Percentiles rank a stretch among this genome's conserved stretches.
Evolutionary conservation across 2,329 filamentous ascomycete species (phyloP).

Genomic region (Ophiostoma triangulosporum): DNA sequence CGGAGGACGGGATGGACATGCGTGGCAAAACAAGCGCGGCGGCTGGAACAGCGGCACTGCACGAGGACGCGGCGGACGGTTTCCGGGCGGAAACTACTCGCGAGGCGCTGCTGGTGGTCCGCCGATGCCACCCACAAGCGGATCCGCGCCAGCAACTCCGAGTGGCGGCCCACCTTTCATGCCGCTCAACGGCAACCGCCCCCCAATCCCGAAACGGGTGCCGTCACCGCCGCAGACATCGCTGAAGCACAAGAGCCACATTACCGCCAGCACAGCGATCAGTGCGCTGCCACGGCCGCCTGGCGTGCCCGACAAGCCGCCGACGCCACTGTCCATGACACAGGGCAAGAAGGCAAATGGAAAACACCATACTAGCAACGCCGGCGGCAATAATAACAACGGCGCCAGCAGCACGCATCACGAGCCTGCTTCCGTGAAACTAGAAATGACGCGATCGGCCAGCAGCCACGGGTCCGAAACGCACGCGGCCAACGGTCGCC

Average conservation of each 20-base stretch:
- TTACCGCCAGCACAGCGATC: not conserved
- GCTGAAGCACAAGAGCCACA: not conserved
- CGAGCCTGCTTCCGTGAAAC: not conserved
- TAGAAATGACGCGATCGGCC: not conserved
- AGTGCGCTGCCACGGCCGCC: conserved; percentile 3
- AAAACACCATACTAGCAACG: not conserved
- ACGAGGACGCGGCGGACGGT: conserved; percentile 5
- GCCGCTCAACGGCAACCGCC: not conserved
- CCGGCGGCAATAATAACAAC: not conserved
- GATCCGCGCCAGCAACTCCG: not conserved
- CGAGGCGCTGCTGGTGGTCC: not conserved
- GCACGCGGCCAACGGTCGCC: not conserved
- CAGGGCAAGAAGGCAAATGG: not conserved
- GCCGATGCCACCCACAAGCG: not conserved
- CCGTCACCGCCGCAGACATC: conserved; percentile 1
- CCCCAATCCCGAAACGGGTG: not conserved
- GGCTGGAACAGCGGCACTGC: conserved; percentile 1
- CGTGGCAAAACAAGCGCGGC: not conserved
- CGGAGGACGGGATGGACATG: not conserved
- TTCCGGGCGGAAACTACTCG: not conserved
- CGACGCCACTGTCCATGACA: conserved; percentile 10
- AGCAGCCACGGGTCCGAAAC: not conserved
- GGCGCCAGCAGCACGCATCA: not conserved
- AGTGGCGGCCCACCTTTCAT: not conserved
- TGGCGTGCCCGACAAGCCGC: conserved; percentile 11